phyloP scores from a whole-genome alignment of 345 rosid species.

The Citrus mangshanensis region DNA sequence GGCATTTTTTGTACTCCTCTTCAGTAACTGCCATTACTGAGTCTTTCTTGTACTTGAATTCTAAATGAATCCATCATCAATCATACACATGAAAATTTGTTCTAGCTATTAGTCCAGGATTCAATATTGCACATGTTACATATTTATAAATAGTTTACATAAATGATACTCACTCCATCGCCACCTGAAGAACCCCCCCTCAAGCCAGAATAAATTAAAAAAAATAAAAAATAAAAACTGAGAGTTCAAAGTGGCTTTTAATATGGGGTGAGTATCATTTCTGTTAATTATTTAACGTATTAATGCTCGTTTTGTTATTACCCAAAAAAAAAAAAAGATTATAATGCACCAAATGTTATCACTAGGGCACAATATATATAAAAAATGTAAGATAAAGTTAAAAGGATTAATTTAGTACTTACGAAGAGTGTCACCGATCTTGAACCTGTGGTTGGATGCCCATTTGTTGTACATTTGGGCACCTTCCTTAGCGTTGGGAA shows the following conservation, averaged over 20 bases:
- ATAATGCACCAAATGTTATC: no score
- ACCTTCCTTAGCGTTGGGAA: conserved; percentile 44
- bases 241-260: no score
- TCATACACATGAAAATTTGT: neutral
- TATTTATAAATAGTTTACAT: no score
- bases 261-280: no score
- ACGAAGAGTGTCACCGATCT: conserved; percentile 59
- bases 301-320: no score
- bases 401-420: conserved; percentile 19
- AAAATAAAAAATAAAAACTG: neutral
- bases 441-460: conserved; percentile 78
- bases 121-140: no score
- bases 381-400: neutral
- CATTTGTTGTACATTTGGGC: conserved; percentile 59
- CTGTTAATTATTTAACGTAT: no score
- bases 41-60: conserved; percentile 55
- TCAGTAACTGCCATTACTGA: conserved; percentile 53
- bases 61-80: conserved; percentile 14
- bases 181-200: no score
- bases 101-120: no score
- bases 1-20: conserved; percentile 65
- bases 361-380: neutral
- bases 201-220: neutral
- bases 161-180: no score
- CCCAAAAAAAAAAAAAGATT: no score